Conservation (phyloP, 23 red algal species). For the Pyropia yezoensis region DNA sequence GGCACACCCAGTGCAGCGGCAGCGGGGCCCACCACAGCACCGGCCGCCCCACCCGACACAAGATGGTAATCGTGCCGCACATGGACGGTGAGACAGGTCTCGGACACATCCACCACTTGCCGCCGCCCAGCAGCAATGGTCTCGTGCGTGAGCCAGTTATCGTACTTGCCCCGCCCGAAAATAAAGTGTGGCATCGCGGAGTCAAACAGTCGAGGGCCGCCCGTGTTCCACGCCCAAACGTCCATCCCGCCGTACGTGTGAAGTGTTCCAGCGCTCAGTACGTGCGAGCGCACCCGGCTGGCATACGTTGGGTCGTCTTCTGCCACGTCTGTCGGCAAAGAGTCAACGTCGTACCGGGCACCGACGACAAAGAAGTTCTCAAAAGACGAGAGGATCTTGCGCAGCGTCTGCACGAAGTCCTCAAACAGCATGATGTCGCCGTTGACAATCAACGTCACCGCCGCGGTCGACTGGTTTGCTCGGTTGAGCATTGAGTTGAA, state of each 20-base stretch:
- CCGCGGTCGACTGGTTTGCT: constrained; percentile 54
- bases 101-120: constrained; percentile 81
- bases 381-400: constrained; percentile 75
- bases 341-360: constrained; percentile 96
- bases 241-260: constrained; percentile 99
- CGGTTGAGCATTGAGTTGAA: constrained; percentile 95
- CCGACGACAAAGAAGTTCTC: constrained; percentile 77
- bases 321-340: constrained; percentile 44
- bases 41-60: constrained; percentile 4
- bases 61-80: constrained; percentile 93
- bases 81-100: constrained; percentile 83
- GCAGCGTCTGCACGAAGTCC: constrained; percentile 74
- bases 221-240: constrained; percentile 94
- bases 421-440: constrained; percentile 89
- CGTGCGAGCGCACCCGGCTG: constrained; percentile 65
- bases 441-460: constrained; percentile 86
- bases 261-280: constrained; percentile 78
- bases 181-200: constrained; percentile 91
- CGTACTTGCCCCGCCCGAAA: constrained; percentile 98
- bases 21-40: neutral
- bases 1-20: neutral
- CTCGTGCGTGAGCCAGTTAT: constrained; percentile 99
- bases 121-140: constrained; percentile 73
- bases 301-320: constrained; percentile 54
- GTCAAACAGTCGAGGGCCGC: constrained; percentile 75